Evolutionary conservation across 495 filamentous ascomycete species (phyloP), one percentile per base, ranked within the genome.

Genomic region (Aspergillus sclerotiicarbonarius): DNA sequence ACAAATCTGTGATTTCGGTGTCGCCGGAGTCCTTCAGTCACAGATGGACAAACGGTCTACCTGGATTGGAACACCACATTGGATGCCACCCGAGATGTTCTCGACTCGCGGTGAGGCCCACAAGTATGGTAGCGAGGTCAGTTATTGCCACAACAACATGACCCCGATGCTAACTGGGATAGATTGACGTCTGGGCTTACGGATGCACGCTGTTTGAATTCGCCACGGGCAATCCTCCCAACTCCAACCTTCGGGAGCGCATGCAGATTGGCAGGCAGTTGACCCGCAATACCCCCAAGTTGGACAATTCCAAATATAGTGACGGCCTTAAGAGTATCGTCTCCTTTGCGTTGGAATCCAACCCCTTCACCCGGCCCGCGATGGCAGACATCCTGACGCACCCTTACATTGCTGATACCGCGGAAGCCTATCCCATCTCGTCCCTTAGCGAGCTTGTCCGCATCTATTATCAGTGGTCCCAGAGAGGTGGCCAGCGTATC

Each of bases 151-250:
- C 45, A 15, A 29, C 19, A 43, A 3, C 1, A 35, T 19, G n/a
- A 20, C 21, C 15, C 20, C 25, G n/a, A 25, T 29, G 43, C 69
- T 77, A 20, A 73, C 53, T 16, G 1, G 10, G 33, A 33, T 53
- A 91, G 72, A 86, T 98, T 57, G 94, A 98, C 65, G 90, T 96
- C 41, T 98, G 94, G 94, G 91, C 93, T 1, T 96, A 91, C 69
- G 93, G 92, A 15, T 91, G 91, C 57, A 92, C 95, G 43, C 73
- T 95, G 1, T 93, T 85, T 62, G 94, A 98, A 71, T 89, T 97
- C 64, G 95, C 94, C 0, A 95, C 90, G 6, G 92, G 94, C 6
- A 81, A 86, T 13, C 91, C 94, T 6, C 94, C 94, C 0, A 85
- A 82, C 67, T 68, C 76, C 21, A 73, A 73, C 37, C 66, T 80